A percentile compares a stretch with the other conserved stretches of the same genome.
These are phyloP conservation scores for Petunia secreta DNA, from an alignment of 257 asterid genomes.

Conservation along the genomic window DNA sequence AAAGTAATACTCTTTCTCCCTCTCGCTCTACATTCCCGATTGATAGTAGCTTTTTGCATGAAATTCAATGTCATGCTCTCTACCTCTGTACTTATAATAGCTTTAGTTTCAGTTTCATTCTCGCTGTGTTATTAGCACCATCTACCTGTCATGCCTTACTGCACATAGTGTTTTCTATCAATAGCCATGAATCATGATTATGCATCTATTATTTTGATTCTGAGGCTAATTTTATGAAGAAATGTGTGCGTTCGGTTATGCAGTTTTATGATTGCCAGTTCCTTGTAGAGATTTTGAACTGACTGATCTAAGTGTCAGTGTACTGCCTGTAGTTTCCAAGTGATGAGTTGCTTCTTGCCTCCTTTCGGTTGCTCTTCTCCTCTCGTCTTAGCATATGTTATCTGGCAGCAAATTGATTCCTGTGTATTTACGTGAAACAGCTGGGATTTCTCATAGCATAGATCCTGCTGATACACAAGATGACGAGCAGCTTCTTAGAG, in stretches of 20 bases:
- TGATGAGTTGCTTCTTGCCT: conserved; percentile 6
- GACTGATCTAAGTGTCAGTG: neutral
- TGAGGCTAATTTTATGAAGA: neutral
- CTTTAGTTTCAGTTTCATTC: neutral
- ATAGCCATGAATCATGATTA: conserved; percentile 4
- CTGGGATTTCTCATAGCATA: conserved; percentile 38
- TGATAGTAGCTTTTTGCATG: neutral
- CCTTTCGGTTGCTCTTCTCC: conserved; percentile 4
- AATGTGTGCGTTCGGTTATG: neutral
- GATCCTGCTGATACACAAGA: conserved; percentile 55
- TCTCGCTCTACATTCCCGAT: neutral
- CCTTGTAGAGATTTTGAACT: conserved; percentile 14
- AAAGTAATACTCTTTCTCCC: conserved; percentile 47
- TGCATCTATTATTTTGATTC: neutral
- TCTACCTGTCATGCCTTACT: neutral
- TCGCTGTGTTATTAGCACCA: neutral
- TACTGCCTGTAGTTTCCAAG: conserved; percentile 17
- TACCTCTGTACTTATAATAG: neutral
- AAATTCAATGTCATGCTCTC: neutral
- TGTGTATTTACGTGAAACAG: conserved; percentile 41
- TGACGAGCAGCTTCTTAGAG: conserved; percentile 84
- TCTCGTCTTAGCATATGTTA: conserved; percentile 31
- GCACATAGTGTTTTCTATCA: neutral
- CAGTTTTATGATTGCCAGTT: neutral
- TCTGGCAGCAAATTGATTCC: conserved; percentile 20